Evolutionary conservation across 805 yeast species (phyloP).

Genomic region (Pichia scutulata): DNA sequence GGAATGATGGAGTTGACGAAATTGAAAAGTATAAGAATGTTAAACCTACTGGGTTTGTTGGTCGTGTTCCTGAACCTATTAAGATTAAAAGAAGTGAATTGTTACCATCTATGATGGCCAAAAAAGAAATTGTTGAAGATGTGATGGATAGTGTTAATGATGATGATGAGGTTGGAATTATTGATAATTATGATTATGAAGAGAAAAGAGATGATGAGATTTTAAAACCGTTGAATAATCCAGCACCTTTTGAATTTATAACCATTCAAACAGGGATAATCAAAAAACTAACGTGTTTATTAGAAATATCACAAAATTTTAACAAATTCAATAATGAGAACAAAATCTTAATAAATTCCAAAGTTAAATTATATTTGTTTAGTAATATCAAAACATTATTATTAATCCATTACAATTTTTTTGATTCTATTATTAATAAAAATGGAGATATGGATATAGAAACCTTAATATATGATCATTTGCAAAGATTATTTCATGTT

Average conservation of each 20-base stretch:
- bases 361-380: slow-evolving; percentile 16
- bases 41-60: not conserved
- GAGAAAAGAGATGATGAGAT: not conserved
- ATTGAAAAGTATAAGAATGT: slow-evolving; percentile 13
- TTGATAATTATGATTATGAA: not conserved
- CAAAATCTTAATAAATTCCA: slow-evolving; percentile 16
- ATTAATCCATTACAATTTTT: slow-evolving; percentile 10
- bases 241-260: slow-evolving; percentile 7
- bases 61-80: not conserved
- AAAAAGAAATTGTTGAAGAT: slow-evolving; percentile 3
- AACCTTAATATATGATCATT: slow-evolving; percentile 14
- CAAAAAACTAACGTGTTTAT: slow-evolving; percentile 5
- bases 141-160: too few species aligned
- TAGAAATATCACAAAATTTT: slow-evolving; percentile 5
- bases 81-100: not conserved
- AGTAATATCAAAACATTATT: slow-evolving; percentile 15
- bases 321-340: slow-evolving; percentile 2
- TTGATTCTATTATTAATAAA: slow-evolving; percentile 6
- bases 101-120: slow-evolving; percentile 3
- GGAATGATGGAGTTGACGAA: slow-evolving; percentile 31
- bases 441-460: slow-evolving; percentile 8
- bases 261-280: slow-evolving; percentile 4
- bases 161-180: not conserved
- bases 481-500: slow-evolving; percentile 18
- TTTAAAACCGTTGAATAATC: slow-evolving; percentile 1